Conservation (phyloP, 2,329 filamentous ascomycete genomes). For the Verticillium zaregamsianum region DNA sequence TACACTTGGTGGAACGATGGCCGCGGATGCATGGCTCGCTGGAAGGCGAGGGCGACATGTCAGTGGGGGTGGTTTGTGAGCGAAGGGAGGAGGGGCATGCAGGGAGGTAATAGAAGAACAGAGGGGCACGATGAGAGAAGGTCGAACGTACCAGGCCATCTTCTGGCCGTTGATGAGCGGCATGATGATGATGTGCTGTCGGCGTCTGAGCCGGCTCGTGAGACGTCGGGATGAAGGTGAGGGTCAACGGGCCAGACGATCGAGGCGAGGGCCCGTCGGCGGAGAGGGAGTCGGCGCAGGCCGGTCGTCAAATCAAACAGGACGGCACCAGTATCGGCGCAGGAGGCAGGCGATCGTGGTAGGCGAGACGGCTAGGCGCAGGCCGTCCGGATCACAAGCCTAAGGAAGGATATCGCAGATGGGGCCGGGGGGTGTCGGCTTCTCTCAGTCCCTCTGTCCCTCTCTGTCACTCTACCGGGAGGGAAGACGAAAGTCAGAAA, state of each 20-base stretch:
- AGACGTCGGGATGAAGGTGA: neutral
- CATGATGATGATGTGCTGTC: slow-evolving; percentile 42
- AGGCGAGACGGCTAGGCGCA: neutral
- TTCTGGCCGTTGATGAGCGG: slow-evolving; percentile 66
- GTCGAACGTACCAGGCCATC: slow-evolving; percentile 64
- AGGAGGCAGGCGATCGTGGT: neutral
- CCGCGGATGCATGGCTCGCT: slow-evolving; percentile 73
- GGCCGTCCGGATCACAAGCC: neutral
- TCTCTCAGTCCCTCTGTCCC: too few species aligned
- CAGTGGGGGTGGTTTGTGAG: neutral
- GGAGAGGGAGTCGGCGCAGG: neutral
- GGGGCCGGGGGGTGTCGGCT: neutral
- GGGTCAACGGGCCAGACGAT: neutral
- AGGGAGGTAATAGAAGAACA: neutral
- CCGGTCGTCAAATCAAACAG: neutral
- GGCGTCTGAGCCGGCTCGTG: neutral
- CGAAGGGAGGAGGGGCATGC: neutral
- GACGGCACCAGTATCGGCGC: neutral
- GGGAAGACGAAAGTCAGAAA: neutral
- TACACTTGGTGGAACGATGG: slow-evolving; percentile 72
- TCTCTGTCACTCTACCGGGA: neutral
- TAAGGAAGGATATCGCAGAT: neutral
- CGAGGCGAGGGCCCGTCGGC: neutral
- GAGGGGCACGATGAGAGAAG: slow-evolving; percentile 11
- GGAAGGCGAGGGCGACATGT: neutral